phyloP scores from a whole-genome alignment of 208 protist species.

The Leishmania braziliensis region DNA sequence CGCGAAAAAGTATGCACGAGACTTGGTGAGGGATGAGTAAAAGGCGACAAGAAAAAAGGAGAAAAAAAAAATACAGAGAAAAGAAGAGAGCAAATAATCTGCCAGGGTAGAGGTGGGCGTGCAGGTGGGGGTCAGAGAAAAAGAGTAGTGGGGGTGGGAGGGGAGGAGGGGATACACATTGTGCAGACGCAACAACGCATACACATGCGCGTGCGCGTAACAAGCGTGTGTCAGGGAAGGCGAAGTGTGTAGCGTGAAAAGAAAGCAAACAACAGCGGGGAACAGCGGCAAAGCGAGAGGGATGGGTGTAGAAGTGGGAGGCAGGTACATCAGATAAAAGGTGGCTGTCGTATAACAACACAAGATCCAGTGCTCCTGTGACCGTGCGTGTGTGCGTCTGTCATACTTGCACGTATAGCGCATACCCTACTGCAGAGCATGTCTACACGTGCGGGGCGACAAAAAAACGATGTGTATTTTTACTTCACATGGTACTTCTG shows the following conservation, averaged over 20 bases:
- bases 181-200: not conserved
- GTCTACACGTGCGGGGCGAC: not conserved
- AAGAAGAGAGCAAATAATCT: slow-evolving; percentile 6
- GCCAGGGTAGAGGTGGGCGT: not conserved
- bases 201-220: not conserved
- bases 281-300: not conserved
- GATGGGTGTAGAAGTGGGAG: not conserved
- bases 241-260: not conserved
- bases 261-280: not conserved
- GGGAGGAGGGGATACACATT: not conserved
- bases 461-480: not conserved
- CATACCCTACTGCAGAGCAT: not conserved
- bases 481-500: not conserved
- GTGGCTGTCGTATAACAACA: not conserved
- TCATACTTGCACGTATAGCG: not conserved
- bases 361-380: not conserved
- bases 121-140: not conserved
- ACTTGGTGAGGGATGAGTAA: not conserved
- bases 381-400: not conserved
- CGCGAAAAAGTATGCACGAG: not conserved
- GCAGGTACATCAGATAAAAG: not conserved
- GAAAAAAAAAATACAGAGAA: not conserved
- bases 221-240: not conserved
- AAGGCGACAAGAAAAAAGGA: too few species aligned
- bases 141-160: not conserved